Evolutionary conservation across 2,329 filamentous ascomycete genomes (phyloP), one percentile per base, ranked within the genome.

Genomic region (Talaromyces pinophilus): DNA sequence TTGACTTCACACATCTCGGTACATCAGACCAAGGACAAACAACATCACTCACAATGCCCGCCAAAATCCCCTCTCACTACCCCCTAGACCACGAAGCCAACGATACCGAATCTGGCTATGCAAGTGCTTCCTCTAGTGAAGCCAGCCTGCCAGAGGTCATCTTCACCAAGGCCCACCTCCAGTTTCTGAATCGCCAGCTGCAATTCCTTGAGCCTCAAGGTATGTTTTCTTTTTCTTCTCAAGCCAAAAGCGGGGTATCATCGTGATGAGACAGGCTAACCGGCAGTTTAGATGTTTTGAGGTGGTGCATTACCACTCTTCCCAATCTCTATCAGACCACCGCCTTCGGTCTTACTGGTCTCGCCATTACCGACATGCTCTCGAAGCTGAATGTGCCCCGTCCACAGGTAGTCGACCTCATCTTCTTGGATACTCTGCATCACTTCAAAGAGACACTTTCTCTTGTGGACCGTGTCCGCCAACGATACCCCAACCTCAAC

Each of bases 301-400:
- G 89, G 81, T 97, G 96, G 91, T 92, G 90, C 84, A 91, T 94
- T 76, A 89, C 91, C 72, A 90, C 94, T 72, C 90, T 99, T 73
- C 95, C 95, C 74, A 90, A 90, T 76, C 87, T 98, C 54, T 97
- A 88, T 82, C 92, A 95, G 80, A 92, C 91, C 52, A 94, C 92
- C 13, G 91, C 92, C 65, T 94, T 94, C 75, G 91, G 91, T 63
- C 81, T 94, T 69, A 92, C 91, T 1, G 92, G 92, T 52, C 87
- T 95, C 40, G 92, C 89, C 70, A 93, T 91, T 67, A 84, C 95
- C 75, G 92, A 96, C 80, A 93, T 84, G 81, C 75, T 84, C 19
- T 83, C 82, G 42, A 83, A 83, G 71, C 74, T 84, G 69, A 76
- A 82, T 55, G 76, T 83, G 25, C 81, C 81, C 52, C 77, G 80